Conservation (phyloP, 2,329 filamentous ascomycete species). For the Drechmeria coniospora region DNA sequence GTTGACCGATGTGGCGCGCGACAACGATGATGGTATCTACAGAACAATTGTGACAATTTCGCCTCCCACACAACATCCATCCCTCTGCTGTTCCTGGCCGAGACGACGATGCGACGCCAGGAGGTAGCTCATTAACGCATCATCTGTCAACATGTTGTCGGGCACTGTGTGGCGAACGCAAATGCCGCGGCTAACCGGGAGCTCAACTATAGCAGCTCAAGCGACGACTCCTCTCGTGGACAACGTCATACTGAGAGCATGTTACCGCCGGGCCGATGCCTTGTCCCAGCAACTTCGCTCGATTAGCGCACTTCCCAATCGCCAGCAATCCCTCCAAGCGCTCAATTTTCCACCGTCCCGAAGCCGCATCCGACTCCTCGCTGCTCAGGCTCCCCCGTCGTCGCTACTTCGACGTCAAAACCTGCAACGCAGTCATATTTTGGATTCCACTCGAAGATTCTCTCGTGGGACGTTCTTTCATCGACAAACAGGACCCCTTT, state of each 20-base stretch:
- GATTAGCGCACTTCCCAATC: background rate
- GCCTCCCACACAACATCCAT: conserved; percentile 4
- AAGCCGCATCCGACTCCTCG: background rate
- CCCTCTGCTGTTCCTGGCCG: conserved; percentile 3
- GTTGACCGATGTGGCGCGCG: too few relatives aligned
- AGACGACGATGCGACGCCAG: conserved; percentile 16
- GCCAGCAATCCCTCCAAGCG: background rate
- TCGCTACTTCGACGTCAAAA: background rate
- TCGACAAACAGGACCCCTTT: too few relatives aligned
- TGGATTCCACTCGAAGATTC: conserved; percentile 11
- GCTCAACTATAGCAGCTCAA: background rate
- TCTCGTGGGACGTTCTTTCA: too few relatives aligned
- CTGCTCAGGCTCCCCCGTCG: background rate
- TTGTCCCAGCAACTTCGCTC: background rate
- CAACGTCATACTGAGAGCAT: background rate
- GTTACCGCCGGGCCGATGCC: background rate
- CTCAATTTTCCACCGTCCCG: conserved; percentile 1
- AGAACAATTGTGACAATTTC: conserved; percentile 8
- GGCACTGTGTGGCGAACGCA: conserved; percentile 33
- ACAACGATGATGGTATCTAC: conserved; percentile 19
- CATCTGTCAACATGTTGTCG: conserved; percentile 28
- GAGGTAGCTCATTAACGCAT: conserved; percentile 8
- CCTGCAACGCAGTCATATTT: background rate
- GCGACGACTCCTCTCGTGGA: background rate
- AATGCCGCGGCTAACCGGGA: conserved; percentile 26